These are phyloP conservation scores for Cadophora luteo-olivacea DNA, from an alignment of 2,329 filamentous ascomycete genomes.

Conservation along the genomic window DNA sequence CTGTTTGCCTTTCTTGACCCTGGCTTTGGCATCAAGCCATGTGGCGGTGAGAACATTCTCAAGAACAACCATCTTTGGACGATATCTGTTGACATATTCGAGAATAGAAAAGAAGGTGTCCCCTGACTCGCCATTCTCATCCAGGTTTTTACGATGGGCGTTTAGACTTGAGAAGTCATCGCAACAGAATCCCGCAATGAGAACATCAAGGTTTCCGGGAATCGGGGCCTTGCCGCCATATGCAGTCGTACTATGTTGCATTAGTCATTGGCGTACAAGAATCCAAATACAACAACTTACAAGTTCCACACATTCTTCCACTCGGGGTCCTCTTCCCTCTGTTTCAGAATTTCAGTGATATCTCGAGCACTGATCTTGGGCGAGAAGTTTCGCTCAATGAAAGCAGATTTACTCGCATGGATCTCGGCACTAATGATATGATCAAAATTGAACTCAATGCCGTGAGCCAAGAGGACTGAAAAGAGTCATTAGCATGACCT, in stretches of 20 bases:
- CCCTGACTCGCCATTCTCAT: conserved; percentile 66
- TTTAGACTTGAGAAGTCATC: conserved; percentile 77
- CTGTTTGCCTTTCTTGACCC: conserved; percentile 19
- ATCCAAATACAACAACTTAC: neutral
- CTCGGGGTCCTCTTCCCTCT: neutral
- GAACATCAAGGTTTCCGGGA: conserved; percentile 64
- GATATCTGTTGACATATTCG: conserved; percentile 58
- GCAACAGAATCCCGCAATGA: conserved; percentile 77
- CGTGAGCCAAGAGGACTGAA: neutral
- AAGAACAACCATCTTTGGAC: conserved; percentile 69
- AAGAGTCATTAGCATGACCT: too few species aligned
- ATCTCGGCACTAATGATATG: conserved; percentile 71
- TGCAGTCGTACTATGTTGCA: conserved; percentile 63
- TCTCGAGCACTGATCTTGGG: conserved; percentile 62
- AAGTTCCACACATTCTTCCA: neutral
- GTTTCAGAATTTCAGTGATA: conserved; percentile 56
- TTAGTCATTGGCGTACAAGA: neutral
- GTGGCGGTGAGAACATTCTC: conserved; percentile 72
- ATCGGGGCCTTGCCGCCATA: conserved; percentile 66
- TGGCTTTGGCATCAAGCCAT: conserved; percentile 54
- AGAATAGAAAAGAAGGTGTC: conserved; percentile 70
- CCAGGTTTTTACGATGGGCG: conserved; percentile 56
- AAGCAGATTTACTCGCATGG: conserved; percentile 67
- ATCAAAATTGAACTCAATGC: conserved; percentile 43
- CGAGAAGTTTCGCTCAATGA: conserved; percentile 65